Conservation (phyloP, 306 rosid genomes). For the Glycine latifolia region DNA sequence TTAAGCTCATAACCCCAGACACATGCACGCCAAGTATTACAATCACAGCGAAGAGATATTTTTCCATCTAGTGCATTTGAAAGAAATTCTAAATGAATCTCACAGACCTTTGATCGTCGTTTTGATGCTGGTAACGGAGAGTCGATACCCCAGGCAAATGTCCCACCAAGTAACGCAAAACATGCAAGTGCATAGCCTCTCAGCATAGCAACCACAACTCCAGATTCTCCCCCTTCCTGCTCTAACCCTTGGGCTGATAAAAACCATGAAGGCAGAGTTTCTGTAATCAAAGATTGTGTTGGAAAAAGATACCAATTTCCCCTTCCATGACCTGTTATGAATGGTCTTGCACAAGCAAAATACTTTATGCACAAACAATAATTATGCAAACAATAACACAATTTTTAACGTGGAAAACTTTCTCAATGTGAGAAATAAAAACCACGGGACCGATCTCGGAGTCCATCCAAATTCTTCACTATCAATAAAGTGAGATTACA, state of each 20-base stretch:
- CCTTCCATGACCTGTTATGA: no score
- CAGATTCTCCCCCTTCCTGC: constrained; percentile 64
- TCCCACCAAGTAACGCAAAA: constrained; percentile 79
- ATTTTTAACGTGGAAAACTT: no score
- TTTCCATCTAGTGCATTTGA: constrained; percentile 92
- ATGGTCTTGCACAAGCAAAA: no score
- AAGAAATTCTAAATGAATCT: constrained; percentile 78
- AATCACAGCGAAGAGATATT: constrained; percentile 80
- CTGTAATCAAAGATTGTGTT: constrained; percentile 76
- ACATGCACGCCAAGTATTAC: constrained; percentile 85
- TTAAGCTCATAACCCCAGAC: constrained; percentile 74
- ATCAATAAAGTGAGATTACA: no score
- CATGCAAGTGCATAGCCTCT: constrained; percentile 89
- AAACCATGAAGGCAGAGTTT: constrained; percentile 93
- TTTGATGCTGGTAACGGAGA: constrained; percentile 75
- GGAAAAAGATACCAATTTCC: no score
- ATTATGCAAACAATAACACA: no score
- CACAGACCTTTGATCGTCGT: constrained; percentile 76
- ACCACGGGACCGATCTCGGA: no score
- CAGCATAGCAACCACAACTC: constrained; percentile 79
- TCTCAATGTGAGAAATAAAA: no score
- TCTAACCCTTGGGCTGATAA: constrained; percentile 72
- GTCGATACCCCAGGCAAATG: constrained; percentile 91
- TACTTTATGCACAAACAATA: no score
- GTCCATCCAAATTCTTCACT: no score